Conservation (phyloP, 768 basidiomycete genomes). For the Naematelia encephala region DNA sequence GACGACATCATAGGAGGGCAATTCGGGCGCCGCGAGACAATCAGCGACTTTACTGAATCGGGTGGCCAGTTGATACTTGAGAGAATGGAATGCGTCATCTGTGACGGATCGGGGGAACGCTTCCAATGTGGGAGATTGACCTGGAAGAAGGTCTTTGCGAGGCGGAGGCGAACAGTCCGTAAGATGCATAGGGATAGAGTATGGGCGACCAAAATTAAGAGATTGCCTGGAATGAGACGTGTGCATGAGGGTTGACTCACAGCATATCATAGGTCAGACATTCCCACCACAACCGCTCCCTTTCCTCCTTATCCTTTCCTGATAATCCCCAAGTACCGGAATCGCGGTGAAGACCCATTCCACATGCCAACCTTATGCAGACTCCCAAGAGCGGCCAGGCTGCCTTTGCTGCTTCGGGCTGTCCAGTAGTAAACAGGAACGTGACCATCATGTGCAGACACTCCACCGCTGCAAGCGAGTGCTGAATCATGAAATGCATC, state of each 20-base stretch:
- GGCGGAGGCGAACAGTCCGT: conserved; percentile 1
- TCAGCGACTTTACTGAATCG: conserved; percentile 1
- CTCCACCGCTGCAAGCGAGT: conserved; percentile 6
- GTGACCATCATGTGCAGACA: conserved; percentile 3
- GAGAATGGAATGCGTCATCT: conserved; percentile 1
- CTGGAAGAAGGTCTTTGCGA: background rate
- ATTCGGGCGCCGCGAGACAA: conserved; percentile 6
- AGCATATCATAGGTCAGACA: conserved; percentile 6
- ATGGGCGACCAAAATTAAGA: conserved; percentile 5
- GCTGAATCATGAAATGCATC: conserved; percentile 2
- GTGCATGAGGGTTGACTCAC: background rate
- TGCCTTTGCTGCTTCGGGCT: conserved; percentile 3
- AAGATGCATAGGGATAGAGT: conserved; percentile 2
- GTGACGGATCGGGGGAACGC: background rate
- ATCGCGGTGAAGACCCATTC: conserved; percentile 4
- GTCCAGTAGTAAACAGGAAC: conserved; percentile 3
- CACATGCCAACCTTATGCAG: conserved; percentile 2
- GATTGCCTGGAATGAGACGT: conserved; percentile 1
- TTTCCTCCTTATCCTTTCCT: background rate
- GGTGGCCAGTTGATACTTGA: conserved; percentile 1
- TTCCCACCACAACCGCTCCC: conserved; percentile 7
- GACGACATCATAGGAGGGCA: conserved; percentile 3
- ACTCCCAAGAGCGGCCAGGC: conserved; percentile 8
- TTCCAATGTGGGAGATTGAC: background rate
- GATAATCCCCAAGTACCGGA: background rate